Percentiles rank a stretch among this genome's conserved stretches.
Conservation (phyloP, 352 stramenopile genomes). For the Phytopythium chamaehyphon region DNA sequence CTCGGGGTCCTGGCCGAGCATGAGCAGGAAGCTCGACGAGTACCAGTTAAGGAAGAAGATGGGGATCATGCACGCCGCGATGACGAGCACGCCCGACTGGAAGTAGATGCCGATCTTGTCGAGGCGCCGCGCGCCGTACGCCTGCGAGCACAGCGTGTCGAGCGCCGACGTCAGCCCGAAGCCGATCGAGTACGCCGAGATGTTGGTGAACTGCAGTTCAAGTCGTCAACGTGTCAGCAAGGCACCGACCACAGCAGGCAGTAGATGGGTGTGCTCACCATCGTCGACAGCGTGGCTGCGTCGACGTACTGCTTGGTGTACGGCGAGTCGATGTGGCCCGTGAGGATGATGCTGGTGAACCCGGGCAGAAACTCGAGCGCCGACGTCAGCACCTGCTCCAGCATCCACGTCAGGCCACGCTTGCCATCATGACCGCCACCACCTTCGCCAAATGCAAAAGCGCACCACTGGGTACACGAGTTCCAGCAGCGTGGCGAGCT, state of each 20-base stretch:
- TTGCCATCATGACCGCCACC: too few species aligned
- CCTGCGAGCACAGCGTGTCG: constrained; percentile 74
- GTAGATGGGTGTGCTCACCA: constrained; percentile 26
- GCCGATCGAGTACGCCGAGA: constrained; percentile 57
- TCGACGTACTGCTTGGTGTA: constrained; percentile 56
- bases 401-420: constrained; percentile 1
- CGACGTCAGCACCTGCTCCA: constrained; percentile 30
- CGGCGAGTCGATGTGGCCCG: constrained; percentile 57
- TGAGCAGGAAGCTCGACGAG: constrained; percentile 35
- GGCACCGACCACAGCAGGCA: background rate
- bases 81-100: constrained; percentile 57
- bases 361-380: constrained; percentile 38
- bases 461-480: constrained; percentile 40
- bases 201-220: constrained; percentile 50
- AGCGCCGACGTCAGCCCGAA: constrained; percentile 65
- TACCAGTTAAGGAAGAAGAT: constrained; percentile 64
- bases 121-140: constrained; percentile 50
- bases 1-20: constrained; percentile 38
- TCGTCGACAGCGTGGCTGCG: constrained; percentile 43
- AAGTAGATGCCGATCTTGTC: constrained; percentile 78
- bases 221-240: background rate
- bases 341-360: constrained; percentile 50
- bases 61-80: constrained; percentile 35
- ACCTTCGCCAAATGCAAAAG: constrained; percentile 2
- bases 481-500: constrained; percentile 37